Conservation (phyloP, 202 grass and related monocot genomes). For the Dendrocalamus latiflorus region DNA sequence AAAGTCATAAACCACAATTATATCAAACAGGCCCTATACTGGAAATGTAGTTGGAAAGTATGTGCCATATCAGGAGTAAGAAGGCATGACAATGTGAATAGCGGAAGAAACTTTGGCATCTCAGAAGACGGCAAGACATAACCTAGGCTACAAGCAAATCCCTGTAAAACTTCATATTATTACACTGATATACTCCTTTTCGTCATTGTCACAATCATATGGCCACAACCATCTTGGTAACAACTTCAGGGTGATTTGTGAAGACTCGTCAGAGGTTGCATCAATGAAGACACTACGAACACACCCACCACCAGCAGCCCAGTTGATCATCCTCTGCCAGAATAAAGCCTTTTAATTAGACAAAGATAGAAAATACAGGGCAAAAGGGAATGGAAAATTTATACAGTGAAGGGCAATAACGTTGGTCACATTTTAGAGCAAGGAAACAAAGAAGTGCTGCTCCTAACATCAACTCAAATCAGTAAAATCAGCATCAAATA, state of each 20-base stretch:
- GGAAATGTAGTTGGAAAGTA: too few relatives aligned
- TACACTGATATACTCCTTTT: conserved; percentile 29
- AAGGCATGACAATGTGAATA: not conserved
- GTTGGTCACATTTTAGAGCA: too few relatives aligned
- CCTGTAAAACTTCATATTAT: conserved; percentile 39
- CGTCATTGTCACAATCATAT: conserved; percentile 34
- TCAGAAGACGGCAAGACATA: not conserved
- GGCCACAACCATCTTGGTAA: conserved; percentile 20
- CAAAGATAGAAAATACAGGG: not conserved
- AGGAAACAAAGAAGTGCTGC: too few relatives aligned
- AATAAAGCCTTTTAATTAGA: too few relatives aligned
- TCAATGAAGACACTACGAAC: too few relatives aligned
- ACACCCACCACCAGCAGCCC: too few relatives aligned
- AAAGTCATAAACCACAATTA: too few relatives aligned
- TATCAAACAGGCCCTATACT: too few relatives aligned
- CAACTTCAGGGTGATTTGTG: not conserved
- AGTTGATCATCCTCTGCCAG: too few relatives aligned
- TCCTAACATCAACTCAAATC: too few relatives aligned
- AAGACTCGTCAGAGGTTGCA: not conserved
- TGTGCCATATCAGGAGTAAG: too few relatives aligned
- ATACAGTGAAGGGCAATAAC: not conserved
- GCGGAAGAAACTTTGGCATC: conserved; percentile 17
- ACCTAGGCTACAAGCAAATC: conserved; percentile 12
- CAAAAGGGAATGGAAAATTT: not conserved
- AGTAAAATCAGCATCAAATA: not conserved